Base-by-base conservation (phyloP, 352 stramenopile species). In the Globisporangium radiosum region DNA sequence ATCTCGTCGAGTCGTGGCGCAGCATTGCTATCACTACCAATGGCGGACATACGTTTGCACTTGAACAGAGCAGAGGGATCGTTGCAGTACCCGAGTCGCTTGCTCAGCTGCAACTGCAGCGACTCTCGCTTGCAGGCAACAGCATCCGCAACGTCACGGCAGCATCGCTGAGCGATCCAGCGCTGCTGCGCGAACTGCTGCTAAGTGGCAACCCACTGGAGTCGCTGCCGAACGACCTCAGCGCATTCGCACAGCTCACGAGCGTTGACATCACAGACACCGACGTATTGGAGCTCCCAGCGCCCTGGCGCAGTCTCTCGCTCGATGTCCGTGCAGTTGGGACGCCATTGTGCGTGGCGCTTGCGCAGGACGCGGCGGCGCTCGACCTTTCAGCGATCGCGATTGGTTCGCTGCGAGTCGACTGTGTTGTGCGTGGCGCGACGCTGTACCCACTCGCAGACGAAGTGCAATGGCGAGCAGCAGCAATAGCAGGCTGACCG, bases 101-200 rank as follows among this genome's bases (percentile, higher is more conserved):
- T 7, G 9, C 58, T 5, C 52, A 54, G 17, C 56, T 57, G 10
- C 38, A 25, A 11, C 36, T 58, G 33, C n/a, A 19, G 43, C 37
- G 19, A 13, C 51, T 63, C 33, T 63, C 58, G 37, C 58, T 63
- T 15, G 44, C 51, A 58, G 25, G 43, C 36, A 63, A 63, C 17
- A 14, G 10, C 13, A 58, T 63, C 5, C 17, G 13, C 4, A 48
- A 38, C 43, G 54, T 58, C 36, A 51, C 58, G 0, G 7, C 54
- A 36, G n/a, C 56, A 4, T 17, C 48, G 4, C 47, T 63, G 4
- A 7, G 2, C 13, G 44, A 36, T 11, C 52, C 47, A 39, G 13
- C 4, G 53, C 40, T 58, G 8, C 8, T 44, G 25, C 25, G 25
- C 19, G 14, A 43, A 11, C 51, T 63, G 36, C 14, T 54, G 33